These are phyloP conservation scores for Agastache rugosa DNA, from an alignment of 257 asterid genomes.

Conservation along the genomic window DNA sequence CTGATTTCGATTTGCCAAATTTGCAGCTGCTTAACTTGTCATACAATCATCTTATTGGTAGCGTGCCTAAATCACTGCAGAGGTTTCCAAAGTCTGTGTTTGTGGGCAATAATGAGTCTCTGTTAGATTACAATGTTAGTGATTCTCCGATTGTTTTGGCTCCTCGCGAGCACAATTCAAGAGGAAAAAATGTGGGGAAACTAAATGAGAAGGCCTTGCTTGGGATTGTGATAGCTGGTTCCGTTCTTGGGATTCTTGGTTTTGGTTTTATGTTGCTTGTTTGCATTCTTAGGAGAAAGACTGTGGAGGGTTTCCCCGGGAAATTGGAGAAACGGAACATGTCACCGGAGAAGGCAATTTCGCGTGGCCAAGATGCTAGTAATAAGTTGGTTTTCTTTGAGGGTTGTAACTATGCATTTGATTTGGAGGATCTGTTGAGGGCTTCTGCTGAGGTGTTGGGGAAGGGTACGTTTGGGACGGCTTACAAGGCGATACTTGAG, in stretches of 20 bases:
- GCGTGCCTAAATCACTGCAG: slow-evolving; percentile 80
- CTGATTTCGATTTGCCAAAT: slow-evolving; percentile 59
- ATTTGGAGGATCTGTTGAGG: slow-evolving; percentile 91
- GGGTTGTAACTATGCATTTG: slow-evolving; percentile 85
- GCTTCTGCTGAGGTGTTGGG: slow-evolving; percentile 98
- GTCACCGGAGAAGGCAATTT: slow-evolving; percentile 81
- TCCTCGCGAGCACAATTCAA: slow-evolving; percentile 53
- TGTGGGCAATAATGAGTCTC: slow-evolving; percentile 63
- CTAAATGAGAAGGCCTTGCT: slow-evolving; percentile 74
- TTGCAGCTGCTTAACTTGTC: slow-evolving; percentile 76
- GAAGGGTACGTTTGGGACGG: slow-evolving; percentile 86
- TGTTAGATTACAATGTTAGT: slow-evolving; percentile 41
- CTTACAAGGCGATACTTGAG: slow-evolving; percentile 86
- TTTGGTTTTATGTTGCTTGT: slow-evolving; percentile 68
- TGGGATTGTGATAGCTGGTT: slow-evolving; percentile 70
- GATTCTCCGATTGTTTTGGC: slow-evolving; percentile 55
- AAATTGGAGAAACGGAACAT: slow-evolving; percentile 73
- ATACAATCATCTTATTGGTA: slow-evolving; percentile 71
- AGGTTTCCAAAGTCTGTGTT: slow-evolving; percentile 76
- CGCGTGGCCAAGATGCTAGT: slow-evolving; percentile 69
- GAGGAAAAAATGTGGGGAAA: slow-evolving; percentile 49
- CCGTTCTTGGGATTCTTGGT: slow-evolving; percentile 72
- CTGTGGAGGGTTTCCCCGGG: slow-evolving; percentile 56
- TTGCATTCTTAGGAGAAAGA: slow-evolving; percentile 56
- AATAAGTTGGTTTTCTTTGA: slow-evolving; percentile 86